Conservation (phyloP, 1,284 basidiomycete species). For the Papiliotrema flavescens region DNA sequence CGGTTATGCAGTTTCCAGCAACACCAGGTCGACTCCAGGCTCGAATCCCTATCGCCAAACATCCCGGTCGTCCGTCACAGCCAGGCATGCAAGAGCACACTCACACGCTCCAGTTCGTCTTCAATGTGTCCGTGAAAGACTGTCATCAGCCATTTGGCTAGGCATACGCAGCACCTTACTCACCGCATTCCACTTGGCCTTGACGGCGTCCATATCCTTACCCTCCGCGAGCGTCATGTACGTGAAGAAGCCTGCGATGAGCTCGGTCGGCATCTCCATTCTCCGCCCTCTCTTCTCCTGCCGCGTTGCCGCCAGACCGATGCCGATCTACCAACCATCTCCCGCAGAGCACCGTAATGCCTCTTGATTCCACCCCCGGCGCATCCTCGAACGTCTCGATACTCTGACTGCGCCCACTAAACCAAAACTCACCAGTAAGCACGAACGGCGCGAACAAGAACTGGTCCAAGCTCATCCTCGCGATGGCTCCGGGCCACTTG, state of each 20-base stretch:
- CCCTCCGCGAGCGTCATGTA: slow-evolving; percentile 51
- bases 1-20: too few species aligned
- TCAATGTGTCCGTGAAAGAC: slow-evolving; percentile 41
- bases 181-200: slow-evolving; percentile 44
- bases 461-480: slow-evolving; percentile 49
- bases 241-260: slow-evolving; percentile 49
- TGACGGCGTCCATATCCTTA: slow-evolving; percentile 44
- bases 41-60: too few species aligned
- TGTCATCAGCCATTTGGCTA: slow-evolving; percentile 6
- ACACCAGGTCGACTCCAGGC: too few species aligned
- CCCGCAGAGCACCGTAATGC: too few species aligned
- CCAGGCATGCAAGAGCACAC: slow-evolving; percentile 4
- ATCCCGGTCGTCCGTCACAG: too few species aligned
- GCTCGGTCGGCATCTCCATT: slow-evolving; percentile 1
- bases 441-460: slow-evolving; percentile 50
- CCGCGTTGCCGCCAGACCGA: too few species aligned
- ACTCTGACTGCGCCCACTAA: not conserved
- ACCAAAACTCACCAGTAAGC: slow-evolving; percentile 31
- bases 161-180: not conserved
- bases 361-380: too few species aligned
- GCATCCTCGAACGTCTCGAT: too few species aligned
- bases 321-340: too few species aligned
- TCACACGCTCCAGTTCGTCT: slow-evolving; percentile 47
- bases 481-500: slow-evolving; percentile 35
- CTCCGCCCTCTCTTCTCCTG: not conserved